Base-by-base conservation (phyloP, 208 protist species). In the Leishmania turanica region DNA sequence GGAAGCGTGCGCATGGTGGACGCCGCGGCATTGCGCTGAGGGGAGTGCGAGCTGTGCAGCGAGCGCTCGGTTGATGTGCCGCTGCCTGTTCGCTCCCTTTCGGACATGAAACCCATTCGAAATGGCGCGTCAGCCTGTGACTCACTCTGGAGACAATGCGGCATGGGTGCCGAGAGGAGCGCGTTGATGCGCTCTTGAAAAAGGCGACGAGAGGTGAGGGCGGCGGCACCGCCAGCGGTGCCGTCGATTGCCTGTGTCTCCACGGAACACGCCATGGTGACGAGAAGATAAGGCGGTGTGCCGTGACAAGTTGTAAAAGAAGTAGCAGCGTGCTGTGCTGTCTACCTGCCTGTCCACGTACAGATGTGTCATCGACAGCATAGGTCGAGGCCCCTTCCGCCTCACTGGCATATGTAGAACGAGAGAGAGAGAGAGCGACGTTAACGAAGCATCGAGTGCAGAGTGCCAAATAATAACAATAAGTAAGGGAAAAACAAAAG, bases 111-210 rank as follows among this genome's bases (percentile, higher is more conserved):
- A 47, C 37, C 42, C 15, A 24, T 7, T 72, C 8, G 65, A 47
- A 51, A 34, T 15, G 68, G 11, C 27, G 68, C 37, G 68, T 72
- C 21, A 0, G 24, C 68, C 21, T n/a, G 31, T 17, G 68, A 65
- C 31, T 64, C 54, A n/a, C 15, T 19, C n/a, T 64, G 75, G 65
- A 94, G 83, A 65, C 88, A 95, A 62, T 69, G 82, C 17, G 89
- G 91, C 45, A 95, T 58, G 31, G 91, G 88, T 9, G 86, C 85
- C 7, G 76, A 54, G 45, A 92, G 84, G n/a, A 95, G 78, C 37
- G 75, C 87, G 77, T 70, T 78, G 81, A 85, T 88, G 68, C 70
- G 80, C 73, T 82, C 74, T 34, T 86, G 58, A 72, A 86, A 82
- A 11, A 70, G 73, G 45, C 62, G 71, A 45, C 78, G 72, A 21